Evolutionary conservation across 2,329 filamentous ascomycete species (phyloP), one percentile per base, ranked within the genome.

Genomic region (Stachybotrys chlorohalonatus): DNA sequence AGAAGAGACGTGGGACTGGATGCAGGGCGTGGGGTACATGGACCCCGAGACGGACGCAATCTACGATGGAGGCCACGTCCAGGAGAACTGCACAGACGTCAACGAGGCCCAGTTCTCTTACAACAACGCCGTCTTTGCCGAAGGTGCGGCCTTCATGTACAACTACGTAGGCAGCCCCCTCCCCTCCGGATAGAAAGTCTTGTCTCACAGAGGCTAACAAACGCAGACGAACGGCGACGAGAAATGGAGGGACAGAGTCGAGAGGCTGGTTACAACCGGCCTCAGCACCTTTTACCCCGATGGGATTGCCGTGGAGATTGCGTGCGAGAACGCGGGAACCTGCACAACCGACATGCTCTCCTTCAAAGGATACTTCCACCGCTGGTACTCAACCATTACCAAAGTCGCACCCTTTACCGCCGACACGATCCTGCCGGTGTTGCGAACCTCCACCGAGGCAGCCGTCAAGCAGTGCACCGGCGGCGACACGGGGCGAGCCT

Each of bases 321-420:
- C 82, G 6, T 89, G 86, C 68, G 83, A 87, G 59, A 61, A 63
- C 47, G 70, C 72, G 6, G 63, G 62, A 39, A 79, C 72, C 4
- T 89, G 86, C 70, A 81, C 81, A 59, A 77, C 76, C 48, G 86
- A 88, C 59, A 83, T 86, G 69, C 70, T 78, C 55, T 78, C 80
- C 6, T 86, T 84, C 74, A 85, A 86, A 62, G 83, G 81, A 13
- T 78, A 83, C 52, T 68, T 86, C 24, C 73, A 79, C 42, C 75
- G 78, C 24, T 83, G 80, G 77, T 75, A 85, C 60, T 76, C 77
- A 7, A 70, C 75, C 48, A 74, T 77, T 2, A 74, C 76, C 3
- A 72, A 81, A 56, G 60, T 85, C 32, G 80, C 81, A 1, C 82
- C 83, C 1, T 79, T 75, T 50, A 80, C 78, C 1, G 67, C 70